Conservation (phyloP, 176 grass and related monocot species). For the Poa annua region DNA sequence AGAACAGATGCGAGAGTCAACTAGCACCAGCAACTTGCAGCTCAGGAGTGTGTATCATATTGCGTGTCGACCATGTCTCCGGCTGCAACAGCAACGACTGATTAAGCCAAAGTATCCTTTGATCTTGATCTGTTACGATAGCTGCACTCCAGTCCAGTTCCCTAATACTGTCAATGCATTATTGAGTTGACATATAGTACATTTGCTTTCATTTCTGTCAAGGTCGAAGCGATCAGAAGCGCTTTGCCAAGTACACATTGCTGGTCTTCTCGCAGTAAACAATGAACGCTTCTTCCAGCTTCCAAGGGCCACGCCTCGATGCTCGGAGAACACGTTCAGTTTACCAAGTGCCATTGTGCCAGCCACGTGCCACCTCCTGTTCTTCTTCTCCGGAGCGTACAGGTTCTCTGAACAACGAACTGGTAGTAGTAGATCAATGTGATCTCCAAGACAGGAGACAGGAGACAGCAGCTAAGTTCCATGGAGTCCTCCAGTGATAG, state of each 20-base stretch:
- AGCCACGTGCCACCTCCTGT: constrained; percentile 31
- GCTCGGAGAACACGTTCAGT: constrained; percentile 22
- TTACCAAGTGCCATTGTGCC: constrained; percentile 16
- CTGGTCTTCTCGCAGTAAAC: not conserved
- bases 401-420: constrained; percentile 53
- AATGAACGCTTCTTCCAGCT: not conserved
- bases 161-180: not conserved
- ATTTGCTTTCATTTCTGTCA: not conserved
- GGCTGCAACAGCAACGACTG: not conserved
- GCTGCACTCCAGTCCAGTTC: not conserved
- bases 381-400: not conserved
- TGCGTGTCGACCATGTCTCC: not conserved
- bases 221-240: not conserved
- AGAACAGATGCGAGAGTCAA: not conserved
- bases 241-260: not conserved
- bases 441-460: constrained; percentile 16
- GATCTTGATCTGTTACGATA: not conserved
- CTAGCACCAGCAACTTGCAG: constrained; percentile 9
- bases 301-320: not conserved
- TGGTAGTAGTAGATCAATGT: not conserved
- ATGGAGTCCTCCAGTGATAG: not conserved
- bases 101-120: not conserved
- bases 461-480: constrained; percentile 30
- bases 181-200: not conserved
- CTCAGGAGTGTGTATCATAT: not conserved